phyloP scores from a whole-genome alignment of 257 asterid species.

The Solanum medicagineum region DNA sequence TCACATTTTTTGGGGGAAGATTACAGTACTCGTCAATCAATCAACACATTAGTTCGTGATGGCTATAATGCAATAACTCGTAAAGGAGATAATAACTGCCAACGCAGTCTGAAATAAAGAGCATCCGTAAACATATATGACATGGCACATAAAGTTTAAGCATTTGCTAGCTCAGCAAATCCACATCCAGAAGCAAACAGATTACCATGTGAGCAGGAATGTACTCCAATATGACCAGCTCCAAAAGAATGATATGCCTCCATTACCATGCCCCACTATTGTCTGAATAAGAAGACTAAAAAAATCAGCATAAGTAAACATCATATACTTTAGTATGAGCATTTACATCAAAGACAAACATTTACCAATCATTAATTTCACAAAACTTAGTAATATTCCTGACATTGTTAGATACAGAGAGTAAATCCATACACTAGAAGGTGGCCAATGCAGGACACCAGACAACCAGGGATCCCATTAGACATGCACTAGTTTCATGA shows the following conservation, averaged over 20 bases:
- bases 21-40: background rate
- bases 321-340: background rate
- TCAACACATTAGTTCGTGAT: background rate
- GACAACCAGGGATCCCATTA: background rate
- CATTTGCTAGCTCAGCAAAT: background rate
- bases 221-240: slow-evolving; percentile 99
- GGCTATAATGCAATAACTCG: background rate
- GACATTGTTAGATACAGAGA: background rate
- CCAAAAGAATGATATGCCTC: slow-evolving; percentile 97
- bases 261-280: slow-evolving; percentile 52
- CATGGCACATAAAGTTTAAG: background rate
- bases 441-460: background rate
- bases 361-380: background rate
- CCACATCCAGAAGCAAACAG: background rate
- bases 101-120: background rate
- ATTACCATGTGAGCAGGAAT: slow-evolving; percentile 91
- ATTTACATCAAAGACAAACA: background rate
- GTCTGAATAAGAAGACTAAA: slow-evolving; percentile 41
- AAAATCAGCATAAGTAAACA: background rate
- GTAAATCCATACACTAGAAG: background rate
- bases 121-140: background rate
- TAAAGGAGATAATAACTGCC: background rate
- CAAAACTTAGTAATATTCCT: background rate
- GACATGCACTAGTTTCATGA: background rate
- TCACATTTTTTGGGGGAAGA: background rate